A percentile compares a stretch with the other conserved stretches of the same genome.
Evolutionary conservation across 2,329 filamentous ascomycete species (phyloP).

Genomic region (Sporothrix luriei): DNA sequence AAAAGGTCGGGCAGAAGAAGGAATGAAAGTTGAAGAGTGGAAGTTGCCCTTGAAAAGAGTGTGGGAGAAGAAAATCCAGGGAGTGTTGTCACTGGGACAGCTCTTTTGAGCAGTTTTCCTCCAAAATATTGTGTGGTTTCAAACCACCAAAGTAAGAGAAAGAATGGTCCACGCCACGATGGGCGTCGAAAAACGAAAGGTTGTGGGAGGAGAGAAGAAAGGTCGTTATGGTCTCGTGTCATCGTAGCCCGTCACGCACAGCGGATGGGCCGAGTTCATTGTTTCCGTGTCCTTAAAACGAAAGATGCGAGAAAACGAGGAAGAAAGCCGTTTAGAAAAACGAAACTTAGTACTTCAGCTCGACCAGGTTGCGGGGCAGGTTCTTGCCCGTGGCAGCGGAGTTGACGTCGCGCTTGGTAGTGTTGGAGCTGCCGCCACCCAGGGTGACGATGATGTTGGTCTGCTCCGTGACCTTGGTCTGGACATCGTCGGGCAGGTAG

Average conservation of each 20-base stretch:
- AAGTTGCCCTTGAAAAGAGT: constrained; percentile 21
- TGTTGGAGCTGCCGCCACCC: constrained; percentile 34
- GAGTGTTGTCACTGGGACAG: constrained; percentile 12
- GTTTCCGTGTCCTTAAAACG: constrained; percentile 15
- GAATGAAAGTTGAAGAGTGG: constrained; percentile 11
- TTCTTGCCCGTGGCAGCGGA: constrained; percentile 28
- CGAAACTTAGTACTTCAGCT: constrained; percentile 32
- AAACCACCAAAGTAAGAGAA: constrained; percentile 25
- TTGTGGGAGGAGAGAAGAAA: not conserved
- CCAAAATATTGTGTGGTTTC: constrained; percentile 20
- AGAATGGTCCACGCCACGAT: constrained; percentile 11
- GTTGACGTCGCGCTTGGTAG: constrained; percentile 29
- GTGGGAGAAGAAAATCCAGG: not conserved
- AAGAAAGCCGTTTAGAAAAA: not conserved
- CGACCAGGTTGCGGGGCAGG: constrained; percentile 37
- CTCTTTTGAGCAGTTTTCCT: constrained; percentile 1
- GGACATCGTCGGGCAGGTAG: constrained; percentile 47
- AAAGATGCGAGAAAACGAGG: not conserved
- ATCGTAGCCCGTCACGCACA: constrained; percentile 30
- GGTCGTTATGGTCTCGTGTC: constrained; percentile 5
- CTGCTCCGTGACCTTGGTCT: constrained; percentile 45
- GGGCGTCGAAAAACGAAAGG: not conserved
- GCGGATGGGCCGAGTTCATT: constrained; percentile 27
- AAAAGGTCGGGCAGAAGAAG: constrained; percentile 25
- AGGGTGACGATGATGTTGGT: constrained; percentile 44